Percentiles rank a stretch among this genome's conserved stretches.
These are phyloP conservation scores for Penicillium sp. DNA, from an alignment of 2,329 filamentous ascomycete genomes.

Conservation along the genomic window DNA sequence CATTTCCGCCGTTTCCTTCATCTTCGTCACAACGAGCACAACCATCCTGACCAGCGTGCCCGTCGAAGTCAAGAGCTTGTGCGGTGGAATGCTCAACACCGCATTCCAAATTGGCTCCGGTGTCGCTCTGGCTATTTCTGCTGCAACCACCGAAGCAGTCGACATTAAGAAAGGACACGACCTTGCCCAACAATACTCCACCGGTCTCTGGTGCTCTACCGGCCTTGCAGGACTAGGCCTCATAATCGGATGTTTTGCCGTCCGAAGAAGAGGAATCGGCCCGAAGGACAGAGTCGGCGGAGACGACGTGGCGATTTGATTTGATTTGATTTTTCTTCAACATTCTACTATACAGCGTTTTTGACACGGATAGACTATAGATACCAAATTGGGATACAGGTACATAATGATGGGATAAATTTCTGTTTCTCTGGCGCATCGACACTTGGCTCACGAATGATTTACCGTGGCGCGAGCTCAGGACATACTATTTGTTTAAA, in stretches of 20 bases:
- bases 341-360: neutral
- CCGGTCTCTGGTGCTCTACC: slow-evolving; percentile 44
- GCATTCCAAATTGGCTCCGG: slow-evolving; percentile 46
- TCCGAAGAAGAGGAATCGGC: slow-evolving; percentile 20
- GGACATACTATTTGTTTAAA: neutral
- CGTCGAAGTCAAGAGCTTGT: slow-evolving; percentile 41
- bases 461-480: neutral
- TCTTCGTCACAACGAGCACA: slow-evolving; percentile 45
- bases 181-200: slow-evolving; percentile 38
- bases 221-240: slow-evolving; percentile 41
- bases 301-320: slow-evolving; percentile 15
- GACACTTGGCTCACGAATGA: neutral
- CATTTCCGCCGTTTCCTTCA: slow-evolving; percentile 42
- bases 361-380: neutral
- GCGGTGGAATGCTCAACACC: slow-evolving; percentile 45
- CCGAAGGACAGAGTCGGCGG: slow-evolving; percentile 20
- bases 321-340: neutral
- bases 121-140: slow-evolving; percentile 41
- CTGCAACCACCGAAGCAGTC: slow-evolving; percentile 40
- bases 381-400: neutral
- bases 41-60: slow-evolving; percentile 42
- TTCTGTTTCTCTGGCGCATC: neutral
- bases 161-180: slow-evolving; percentile 38
- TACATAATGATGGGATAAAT: neutral
- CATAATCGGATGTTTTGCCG: slow-evolving; percentile 15